Conservation (phyloP, 495 filamentous ascomycete species). For the Hypoxylon fragiforme region DNA sequence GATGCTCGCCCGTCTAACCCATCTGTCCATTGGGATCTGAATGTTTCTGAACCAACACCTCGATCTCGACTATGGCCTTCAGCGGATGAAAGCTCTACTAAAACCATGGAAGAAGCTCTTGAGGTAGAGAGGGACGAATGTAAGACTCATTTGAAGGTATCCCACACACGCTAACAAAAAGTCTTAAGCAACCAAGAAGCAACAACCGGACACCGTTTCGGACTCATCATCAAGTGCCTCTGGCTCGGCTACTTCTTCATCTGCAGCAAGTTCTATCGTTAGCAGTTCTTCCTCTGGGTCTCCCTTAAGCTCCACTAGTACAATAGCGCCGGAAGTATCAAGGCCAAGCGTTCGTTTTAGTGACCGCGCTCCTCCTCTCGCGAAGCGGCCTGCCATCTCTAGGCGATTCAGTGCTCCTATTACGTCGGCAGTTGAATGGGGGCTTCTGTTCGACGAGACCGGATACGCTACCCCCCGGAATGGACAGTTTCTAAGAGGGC, state of each 20-base stretch:
- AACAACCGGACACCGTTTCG: neutral
- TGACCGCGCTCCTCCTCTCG: slow-evolving; percentile 20
- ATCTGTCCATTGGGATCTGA: neutral
- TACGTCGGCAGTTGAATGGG: slow-evolving; percentile 63
- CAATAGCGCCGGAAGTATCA: slow-evolving; percentile 2
- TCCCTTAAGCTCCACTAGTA: slow-evolving; percentile 1
- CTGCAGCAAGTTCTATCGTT: slow-evolving; percentile 5
- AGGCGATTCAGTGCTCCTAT: slow-evolving; percentile 14
- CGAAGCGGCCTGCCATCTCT: slow-evolving; percentile 9
- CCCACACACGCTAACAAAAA: neutral
- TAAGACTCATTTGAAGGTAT: neutral
- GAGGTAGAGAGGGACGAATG: slow-evolving; percentile 12
- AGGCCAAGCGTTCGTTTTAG: slow-evolving; percentile 4
- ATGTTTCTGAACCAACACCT: neutral
- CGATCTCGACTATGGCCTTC: neutral
- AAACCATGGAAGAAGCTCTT: neutral
- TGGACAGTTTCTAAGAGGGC: slow-evolving; percentile 70
- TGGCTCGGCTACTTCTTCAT: slow-evolving; percentile 13
- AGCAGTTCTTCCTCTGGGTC: neutral
- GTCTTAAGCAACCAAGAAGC: slow-evolving; percentile 4
- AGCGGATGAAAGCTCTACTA: neutral
- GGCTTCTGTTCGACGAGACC: slow-evolving; percentile 69
- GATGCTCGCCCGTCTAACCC: neutral
- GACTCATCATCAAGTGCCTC: slow-evolving; percentile 4
- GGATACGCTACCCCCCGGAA: slow-evolving; percentile 69